These are phyloP conservation scores for Triangularia setosa DNA, from an alignment of 2,329 filamentous ascomycete species.

Conservation along the genomic window DNA sequence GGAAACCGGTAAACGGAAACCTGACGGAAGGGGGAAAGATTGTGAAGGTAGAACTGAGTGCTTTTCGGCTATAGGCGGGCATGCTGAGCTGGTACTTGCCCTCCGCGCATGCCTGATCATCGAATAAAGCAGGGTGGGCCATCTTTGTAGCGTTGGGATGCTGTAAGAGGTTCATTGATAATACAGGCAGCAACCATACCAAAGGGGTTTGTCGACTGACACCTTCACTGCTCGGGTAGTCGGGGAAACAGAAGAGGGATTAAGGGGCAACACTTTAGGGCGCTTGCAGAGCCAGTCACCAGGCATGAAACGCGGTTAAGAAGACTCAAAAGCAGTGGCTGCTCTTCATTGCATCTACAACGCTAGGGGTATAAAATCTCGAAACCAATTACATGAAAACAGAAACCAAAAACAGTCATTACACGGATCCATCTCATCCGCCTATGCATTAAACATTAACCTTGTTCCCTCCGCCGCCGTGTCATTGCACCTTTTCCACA, in stretches of 20 bases:
- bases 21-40: conserved; percentile 25
- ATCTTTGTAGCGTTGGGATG: too few species aligned
- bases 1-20: conserved; percentile 23
- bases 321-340: background rate
- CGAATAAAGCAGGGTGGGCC: too few species aligned
- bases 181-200: too few species aligned
- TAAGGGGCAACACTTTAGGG: too few species aligned
- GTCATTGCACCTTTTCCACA: background rate
- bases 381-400: background rate
- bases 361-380: conserved; percentile 1
- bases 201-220: too few species aligned
- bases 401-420: background rate
- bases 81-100: too few species aligned
- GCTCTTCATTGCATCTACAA: background rate
- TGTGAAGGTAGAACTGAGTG: conserved; percentile 22
- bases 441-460: background rate
- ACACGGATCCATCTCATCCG: background rate
- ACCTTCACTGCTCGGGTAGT: too few species aligned
- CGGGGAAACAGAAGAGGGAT: too few species aligned
- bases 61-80: background rate
- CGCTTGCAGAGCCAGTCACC: background rate
- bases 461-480: background rate
- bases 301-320: background rate
- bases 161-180: too few species aligned
- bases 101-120: too few species aligned